These are phyloP conservation scores for Ramularia collo-cygni DNA, from an alignment of 2,329 filamentous ascomycete genomes.

Conservation along the genomic window DNA sequence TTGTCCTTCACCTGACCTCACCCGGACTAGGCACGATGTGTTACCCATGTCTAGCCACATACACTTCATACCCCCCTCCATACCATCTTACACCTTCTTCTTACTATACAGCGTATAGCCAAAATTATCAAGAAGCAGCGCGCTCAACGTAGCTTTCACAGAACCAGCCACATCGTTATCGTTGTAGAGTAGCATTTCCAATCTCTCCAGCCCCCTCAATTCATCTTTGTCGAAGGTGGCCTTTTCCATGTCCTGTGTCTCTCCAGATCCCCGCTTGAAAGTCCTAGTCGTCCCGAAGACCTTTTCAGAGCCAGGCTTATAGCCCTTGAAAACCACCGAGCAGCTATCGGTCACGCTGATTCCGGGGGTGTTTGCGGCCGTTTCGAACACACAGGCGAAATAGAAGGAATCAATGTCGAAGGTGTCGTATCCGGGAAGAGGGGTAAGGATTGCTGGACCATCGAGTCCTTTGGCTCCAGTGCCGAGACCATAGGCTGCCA, in stretches of 20 bases:
- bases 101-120: neutral
- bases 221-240: neutral
- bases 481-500: neutral
- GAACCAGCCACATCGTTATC: neutral
- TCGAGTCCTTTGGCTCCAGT: neutral
- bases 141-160: neutral
- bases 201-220: neutral
- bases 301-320: neutral
- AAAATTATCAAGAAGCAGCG: neutral
- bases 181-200: neutral
- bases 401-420: neutral
- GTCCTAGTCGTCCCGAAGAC: neutral
- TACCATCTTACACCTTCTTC: too few species aligned
- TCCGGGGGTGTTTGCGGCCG: neutral
- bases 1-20: too few species aligned
- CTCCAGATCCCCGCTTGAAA: neutral
- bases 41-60: too few species aligned
- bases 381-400: neutral
- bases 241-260: neutral
- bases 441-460: neutral
- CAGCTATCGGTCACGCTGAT: neutral
- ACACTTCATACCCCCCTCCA: too few species aligned
- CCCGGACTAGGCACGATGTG: too few species aligned
- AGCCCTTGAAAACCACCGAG: neutral
- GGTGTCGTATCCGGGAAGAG: neutral